Evolutionary conservation across 345 rosid genomes (phyloP), one percentile per base, ranked within the genome.

Genomic region (Heritiera littoralis): DNA sequence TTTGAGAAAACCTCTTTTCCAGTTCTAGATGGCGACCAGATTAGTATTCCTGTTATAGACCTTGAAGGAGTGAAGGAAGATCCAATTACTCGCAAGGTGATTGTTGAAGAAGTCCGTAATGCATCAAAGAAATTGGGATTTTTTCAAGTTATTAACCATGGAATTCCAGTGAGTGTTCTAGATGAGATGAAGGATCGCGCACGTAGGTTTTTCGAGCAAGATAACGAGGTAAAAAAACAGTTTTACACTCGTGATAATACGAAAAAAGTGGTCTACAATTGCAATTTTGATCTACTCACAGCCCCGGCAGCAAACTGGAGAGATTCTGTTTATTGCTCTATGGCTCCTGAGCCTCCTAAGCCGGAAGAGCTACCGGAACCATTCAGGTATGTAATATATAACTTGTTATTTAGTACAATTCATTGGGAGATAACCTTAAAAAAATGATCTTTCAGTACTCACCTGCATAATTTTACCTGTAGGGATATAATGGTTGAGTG

Each of bases 61-160:
- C 30, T 68, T 17, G 54, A 43, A 9, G 14, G 30, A 10, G 45
- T 49, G 56, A 51, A 20, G 55, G 4, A 11, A 1, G 59, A 71
- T 71, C 75, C 77, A 5, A 12, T 6, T 40, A 3, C 6, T 45
- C 66, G 64, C 0, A 28, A 11, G 35, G 48, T 38, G 15, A n/a
- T 38, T 4, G 30, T 74, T 5, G 66, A 74, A 2, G 6, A 15
- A 30, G 66, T 74, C 9, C 11, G 35, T 4, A 14, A 74, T 7
- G 65, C 77, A 7, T 38, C 65, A 17, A 43, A 38, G 49, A 4
- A 18, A 38, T 55, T 30, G 66, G 66, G 51, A 1, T 55, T 74
- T 20, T 74, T 74, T 38, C 66, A 74, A 28, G 18, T 74, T 4
- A 35, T 74, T 9, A 74, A 74, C 15, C 77, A 74, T 74, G 77